Evolutionary conservation across 768 basidiomycete species (phyloP).

Genomic region (Amyloporia xantha): DNA sequence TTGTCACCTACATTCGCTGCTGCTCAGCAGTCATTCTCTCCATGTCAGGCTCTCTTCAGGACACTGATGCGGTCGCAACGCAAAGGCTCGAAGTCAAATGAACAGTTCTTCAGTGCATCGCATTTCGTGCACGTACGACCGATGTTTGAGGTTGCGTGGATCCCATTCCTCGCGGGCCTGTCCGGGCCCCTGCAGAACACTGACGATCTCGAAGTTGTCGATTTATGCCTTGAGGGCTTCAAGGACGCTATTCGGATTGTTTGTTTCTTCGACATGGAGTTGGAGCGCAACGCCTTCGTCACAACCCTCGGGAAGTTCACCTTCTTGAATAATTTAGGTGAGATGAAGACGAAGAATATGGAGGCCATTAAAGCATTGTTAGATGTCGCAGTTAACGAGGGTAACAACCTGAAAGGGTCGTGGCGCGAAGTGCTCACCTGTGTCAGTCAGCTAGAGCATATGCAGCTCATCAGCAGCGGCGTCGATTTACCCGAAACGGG

Average conservation of each 20-base stretch:
- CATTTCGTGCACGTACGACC: slow-evolving; percentile 95
- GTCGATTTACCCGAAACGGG: slow-evolving; percentile 73
- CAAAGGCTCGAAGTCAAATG: slow-evolving; percentile 67
- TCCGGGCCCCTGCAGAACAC: slow-evolving; percentile 94
- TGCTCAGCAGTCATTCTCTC: not conserved
- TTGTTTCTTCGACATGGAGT: slow-evolving; percentile 94
- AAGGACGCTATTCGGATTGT: slow-evolving; percentile 95
- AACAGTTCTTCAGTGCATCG: slow-evolving; percentile 95
- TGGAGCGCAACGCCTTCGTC: slow-evolving; percentile 98
- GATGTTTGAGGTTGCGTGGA: slow-evolving; percentile 99
- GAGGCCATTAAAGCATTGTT: slow-evolving; percentile 95
- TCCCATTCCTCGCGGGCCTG: slow-evolving; percentile 91
- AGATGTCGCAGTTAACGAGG: slow-evolving; percentile 94
- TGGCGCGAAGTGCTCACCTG: slow-evolving; percentile 97
- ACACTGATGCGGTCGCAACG: slow-evolving; percentile 90
- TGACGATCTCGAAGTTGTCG: slow-evolving; percentile 88
- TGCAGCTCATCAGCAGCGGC: slow-evolving; percentile 94
- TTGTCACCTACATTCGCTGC: not conserved
- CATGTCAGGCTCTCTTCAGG: slow-evolving; percentile 72
- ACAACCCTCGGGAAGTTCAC: slow-evolving; percentile 96
- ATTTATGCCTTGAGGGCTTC: slow-evolving; percentile 91
- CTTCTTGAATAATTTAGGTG: slow-evolving; percentile 93
- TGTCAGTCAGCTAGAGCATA: slow-evolving; percentile 96
- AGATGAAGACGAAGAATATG: slow-evolving; percentile 99
- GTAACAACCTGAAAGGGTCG: slow-evolving; percentile 89